phyloP scores from a whole-genome alignment of 306 rosid species.

The Neltuma alba region DNA sequence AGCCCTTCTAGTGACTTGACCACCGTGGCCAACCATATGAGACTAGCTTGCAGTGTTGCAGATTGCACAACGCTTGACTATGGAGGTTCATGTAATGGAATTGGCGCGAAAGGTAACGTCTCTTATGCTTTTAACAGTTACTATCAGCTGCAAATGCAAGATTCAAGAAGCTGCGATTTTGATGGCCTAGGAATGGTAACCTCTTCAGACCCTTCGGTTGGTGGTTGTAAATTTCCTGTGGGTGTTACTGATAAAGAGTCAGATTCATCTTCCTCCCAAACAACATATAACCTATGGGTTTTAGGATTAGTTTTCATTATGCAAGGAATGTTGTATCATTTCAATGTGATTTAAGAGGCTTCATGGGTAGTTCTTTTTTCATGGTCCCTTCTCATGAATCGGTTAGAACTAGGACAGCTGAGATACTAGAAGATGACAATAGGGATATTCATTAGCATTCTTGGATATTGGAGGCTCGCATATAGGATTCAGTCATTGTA shows the following conservation, averaged over 20 bases:
- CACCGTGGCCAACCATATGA: slow-evolving; percentile 65
- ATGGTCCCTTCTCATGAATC: slow-evolving; percentile 53
- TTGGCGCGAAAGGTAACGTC: slow-evolving; percentile 85
- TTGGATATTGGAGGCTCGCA: slow-evolving; percentile 36
- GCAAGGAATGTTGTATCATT: slow-evolving; percentile 45
- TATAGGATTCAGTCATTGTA: slow-evolving; percentile 41
- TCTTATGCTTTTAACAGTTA: slow-evolving; percentile 96
- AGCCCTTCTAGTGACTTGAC: slow-evolving; percentile 64
- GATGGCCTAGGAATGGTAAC: slow-evolving; percentile 91
- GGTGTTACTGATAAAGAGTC: slow-evolving; percentile 68
- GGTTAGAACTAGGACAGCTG: slow-evolving; percentile 37
- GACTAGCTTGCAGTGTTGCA: slow-evolving; percentile 81
- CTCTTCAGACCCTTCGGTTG: slow-evolving; percentile 82
- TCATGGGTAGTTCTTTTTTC: slow-evolving; percentile 56
- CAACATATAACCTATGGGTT: slow-evolving; percentile 30
- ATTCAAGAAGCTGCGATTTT: slow-evolving; percentile 75
- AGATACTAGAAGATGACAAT: slow-evolving; percentile 21
- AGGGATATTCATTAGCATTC: slow-evolving; percentile 46
- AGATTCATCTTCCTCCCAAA: slow-evolving; percentile 48
- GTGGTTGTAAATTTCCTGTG: slow-evolving; percentile 81
- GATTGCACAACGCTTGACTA: slow-evolving; percentile 90
- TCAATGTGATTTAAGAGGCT: slow-evolving; percentile 42
- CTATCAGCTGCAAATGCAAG: slow-evolving; percentile 90
- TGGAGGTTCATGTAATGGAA: slow-evolving; percentile 92
- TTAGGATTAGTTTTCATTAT: slow-evolving; percentile 46